Evolutionary conservation across 164 flowering plant genomes (phyloP), one percentile per base, ranked within the genome.

Genomic region (Vitis amurensis): DNA sequence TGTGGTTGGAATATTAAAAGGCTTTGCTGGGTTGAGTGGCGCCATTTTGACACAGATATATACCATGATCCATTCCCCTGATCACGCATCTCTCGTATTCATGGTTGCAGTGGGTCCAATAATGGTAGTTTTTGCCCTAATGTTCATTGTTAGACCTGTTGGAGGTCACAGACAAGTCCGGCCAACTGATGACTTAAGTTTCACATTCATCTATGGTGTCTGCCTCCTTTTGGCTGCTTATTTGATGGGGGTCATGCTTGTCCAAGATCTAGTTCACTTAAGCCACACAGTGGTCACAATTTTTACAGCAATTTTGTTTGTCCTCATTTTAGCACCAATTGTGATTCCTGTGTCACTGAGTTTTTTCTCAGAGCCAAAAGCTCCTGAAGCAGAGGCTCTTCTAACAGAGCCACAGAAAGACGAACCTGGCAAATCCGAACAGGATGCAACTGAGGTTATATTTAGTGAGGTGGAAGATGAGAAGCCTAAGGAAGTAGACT

Each of bases 101-200:
- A 93, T 92, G 97, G 85, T 96, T 75, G 99, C 99, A 1, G 97
- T 93, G 30, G 99, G 95, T 17, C 99, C 99, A 17, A 61, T 94
- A 50, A 86, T 93, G 89, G 97, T 96, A 6, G 77, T 82, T 59
- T 75, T 93, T 56, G 85, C 87, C 63, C 79, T 92, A 12, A 90
- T 96, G 97, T 91, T 93, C 82, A 77, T 92, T 44, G 82, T 93
- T 61, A 78, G 95, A 78, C 97, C 99, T 15, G 98, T 96, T 30
- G 91, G 91, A 72, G 99, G 98, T 73, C 99, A 96, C 81, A 84
- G 78, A 77, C 99, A 96, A 76, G 70, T 91, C 30, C 78, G 88
- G 44, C 74, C 91, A 7, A 81, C 97, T 2, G 99, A 96, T 74
- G 87, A 77, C 23, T 61, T 74, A 17, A 91, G 93, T 76, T 93